phyloP scores from a whole-genome alignment of 306 rosid genomes.

The Calophaca sinica region DNA sequence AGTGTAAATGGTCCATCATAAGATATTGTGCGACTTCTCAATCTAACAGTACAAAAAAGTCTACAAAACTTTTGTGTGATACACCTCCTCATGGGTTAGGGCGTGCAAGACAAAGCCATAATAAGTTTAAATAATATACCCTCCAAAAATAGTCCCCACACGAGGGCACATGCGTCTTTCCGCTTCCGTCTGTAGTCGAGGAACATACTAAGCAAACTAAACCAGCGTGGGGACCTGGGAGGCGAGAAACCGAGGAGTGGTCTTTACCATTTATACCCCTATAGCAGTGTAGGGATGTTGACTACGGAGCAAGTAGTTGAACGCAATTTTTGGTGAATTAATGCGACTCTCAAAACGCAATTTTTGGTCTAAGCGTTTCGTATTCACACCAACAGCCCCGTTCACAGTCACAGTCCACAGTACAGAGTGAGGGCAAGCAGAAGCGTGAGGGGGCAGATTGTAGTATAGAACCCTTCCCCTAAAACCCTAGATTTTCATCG shows the following conservation, averaged over 20 bases:
- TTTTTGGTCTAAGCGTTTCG: no score
- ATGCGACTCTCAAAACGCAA: neutral
- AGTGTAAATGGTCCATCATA: no score
- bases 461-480: neutral
- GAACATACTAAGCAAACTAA: neutral
- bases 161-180: constrained; percentile 44
- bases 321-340: neutral
- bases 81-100: no score
- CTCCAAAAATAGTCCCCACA: no score
- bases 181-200: neutral
- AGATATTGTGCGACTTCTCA: no score
- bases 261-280: neutral
- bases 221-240: neutral
- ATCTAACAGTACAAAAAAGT: no score
- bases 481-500: neutral
- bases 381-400: neutral
- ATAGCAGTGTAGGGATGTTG: neutral
- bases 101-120: no score
- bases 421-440: neutral
- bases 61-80: no score
- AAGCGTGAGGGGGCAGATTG: neutral
- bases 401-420: neutral
- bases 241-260: neutral
- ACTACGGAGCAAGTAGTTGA: neutral
- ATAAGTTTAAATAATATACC: no score